Base-by-base conservation (phyloP, 1,284 basidiomycete species). In the Moesziomyces antarcticus region DNA sequence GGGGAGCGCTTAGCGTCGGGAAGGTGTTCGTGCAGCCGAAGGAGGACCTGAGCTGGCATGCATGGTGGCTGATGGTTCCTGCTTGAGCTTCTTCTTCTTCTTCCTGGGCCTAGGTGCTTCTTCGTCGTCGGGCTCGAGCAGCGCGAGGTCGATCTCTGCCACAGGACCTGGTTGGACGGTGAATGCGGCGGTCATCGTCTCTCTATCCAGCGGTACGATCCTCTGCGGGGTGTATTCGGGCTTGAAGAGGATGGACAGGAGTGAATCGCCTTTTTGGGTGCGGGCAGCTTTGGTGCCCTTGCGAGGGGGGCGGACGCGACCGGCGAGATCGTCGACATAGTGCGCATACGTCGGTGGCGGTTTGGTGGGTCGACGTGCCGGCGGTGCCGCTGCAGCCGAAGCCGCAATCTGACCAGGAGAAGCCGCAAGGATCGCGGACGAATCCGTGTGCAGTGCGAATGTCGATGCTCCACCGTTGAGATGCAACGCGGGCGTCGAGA, bases 111-210 rank as follows among this genome's bases (percentile, higher is more conserved):
- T 56, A 1, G 49, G 24, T 30, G 68, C 49, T 27, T 70, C 64
- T 50, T 73, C 66, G 13, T 77, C 74, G 45, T 77, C 74, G 20
- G 74, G 74, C 20, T 77, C 74, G 27, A 77, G 50, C 27, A 71
- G 41, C 2, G 55, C 54, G 24, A 62, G 67, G 35, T 77, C 74
- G 43, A 77, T 77, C 67, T 64, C 67, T 1, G 63, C 50, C 11
- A 77, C 74, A 13, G 45, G 25, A 1, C 74, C 74, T 6, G 57
- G 61, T 40, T 73, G 46, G 0, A 77, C 64, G 2, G 44, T 64
- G 49, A 77, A 77, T 5, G 74, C 67, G 13, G 71, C 47, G 20
- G 56, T 50, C 59, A 77, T 60, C 1, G 67, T 59, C 27, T 77
- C 70, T 16, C 30, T 50, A n/a, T 77, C 74, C 13, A 77, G 64